Base-by-base conservation (phyloP, 2,329 filamentous ascomycete species). In the Colletotrichum caudatum region DNA sequence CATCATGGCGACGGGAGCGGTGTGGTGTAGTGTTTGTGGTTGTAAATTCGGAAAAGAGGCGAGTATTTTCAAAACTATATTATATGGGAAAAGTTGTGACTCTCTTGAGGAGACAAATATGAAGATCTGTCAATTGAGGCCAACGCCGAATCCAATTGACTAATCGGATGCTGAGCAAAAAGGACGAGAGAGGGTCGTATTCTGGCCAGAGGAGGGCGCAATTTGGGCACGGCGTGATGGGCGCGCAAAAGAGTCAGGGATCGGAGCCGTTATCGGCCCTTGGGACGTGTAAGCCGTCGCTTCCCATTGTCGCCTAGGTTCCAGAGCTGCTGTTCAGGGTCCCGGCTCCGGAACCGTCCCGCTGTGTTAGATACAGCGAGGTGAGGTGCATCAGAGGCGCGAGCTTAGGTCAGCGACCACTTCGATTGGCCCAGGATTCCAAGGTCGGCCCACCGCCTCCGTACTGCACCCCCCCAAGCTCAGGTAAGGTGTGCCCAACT, bases 1-100 rank as follows among this genome's bases (percentile, higher is more conserved):
- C 73, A 87, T 81, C 86, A 87, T 88, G 58, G 66, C 66, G 69
- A 72, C 72, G 58, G 66, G 44, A 51, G 29, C 33, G 26, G 44
- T 44, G 33, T 51, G 33, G 23, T 62, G 33, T 51, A n/a, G 23
- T 62, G 26, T 59, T 37, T 37, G 23, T 29, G 37, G 18, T 46
- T 39, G 54, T 51, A 58, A 29, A 51, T 35, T 16, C 29, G 26
- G 29, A 26, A 64, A 67, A 41, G 46, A 68, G n/a, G 41, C 20
- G 6, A 23, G 41, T 53, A n/a, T 46, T 59, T 62, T 23, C 26
- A 8, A 56, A 56, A 56, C 39, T 37, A 26, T 64, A 26, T 48
- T 23, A 48, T n/a, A 44, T 20, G 11, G 12, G n/a, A 44, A 26
- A 64, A 23, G 35, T 51, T 41, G 37, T 64, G 69, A 56, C 37